Percentiles rank a stretch among this genome's conserved stretches.
Evolutionary conservation across 164 flowering plant genomes (phyloP).

Genomic region (Pachysandra terminalis): DNA sequence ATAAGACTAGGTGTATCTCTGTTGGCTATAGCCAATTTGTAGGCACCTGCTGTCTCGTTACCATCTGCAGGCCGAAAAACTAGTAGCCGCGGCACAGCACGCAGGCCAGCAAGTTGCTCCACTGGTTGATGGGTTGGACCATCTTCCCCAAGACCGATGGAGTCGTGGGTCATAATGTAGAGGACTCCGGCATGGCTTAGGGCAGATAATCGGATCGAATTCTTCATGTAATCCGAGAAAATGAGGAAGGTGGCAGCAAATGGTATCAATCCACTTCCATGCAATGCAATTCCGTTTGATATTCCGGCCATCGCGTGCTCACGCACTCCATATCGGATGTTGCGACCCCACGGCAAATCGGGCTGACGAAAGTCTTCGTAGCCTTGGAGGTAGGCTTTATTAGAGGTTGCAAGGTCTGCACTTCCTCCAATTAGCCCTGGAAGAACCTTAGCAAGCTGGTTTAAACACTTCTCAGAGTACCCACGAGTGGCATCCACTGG

Average conservation of each 20-base stretch:
- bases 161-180: conserved; percentile 66
- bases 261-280: conserved; percentile 55
- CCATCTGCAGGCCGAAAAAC: conserved; percentile 66
- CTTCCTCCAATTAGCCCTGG: conserved; percentile 51
- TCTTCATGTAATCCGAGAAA: conserved; percentile 64
- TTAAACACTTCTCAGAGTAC: conserved; percentile 45
- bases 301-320: conserved; percentile 68
- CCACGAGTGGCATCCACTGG: conserved; percentile 54
- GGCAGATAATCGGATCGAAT: conserved; percentile 49
- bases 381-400: conserved; percentile 17
- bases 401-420: conserved; percentile 30
- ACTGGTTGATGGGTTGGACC: conserved; percentile 80
- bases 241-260: conserved; percentile 57
- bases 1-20: conserved; percentile 40
- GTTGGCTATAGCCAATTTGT: conserved; percentile 43
- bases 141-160: conserved; percentile 71
- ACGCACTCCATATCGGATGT: conserved; percentile 53
- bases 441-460: conserved; percentile 42
- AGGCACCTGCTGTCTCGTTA: conserved; percentile 69
- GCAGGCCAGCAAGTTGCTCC: conserved; percentile 54
- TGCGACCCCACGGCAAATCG: conserved; percentile 39
- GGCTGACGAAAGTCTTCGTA: conserved; percentile 26
- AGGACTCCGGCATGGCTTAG: conserved; percentile 55
- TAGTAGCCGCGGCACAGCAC: conserved; percentile 50
- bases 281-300: conserved; percentile 58